Conservation (phyloP, 2,329 filamentous ascomycete species). For the Cytospora piceae region DNA sequence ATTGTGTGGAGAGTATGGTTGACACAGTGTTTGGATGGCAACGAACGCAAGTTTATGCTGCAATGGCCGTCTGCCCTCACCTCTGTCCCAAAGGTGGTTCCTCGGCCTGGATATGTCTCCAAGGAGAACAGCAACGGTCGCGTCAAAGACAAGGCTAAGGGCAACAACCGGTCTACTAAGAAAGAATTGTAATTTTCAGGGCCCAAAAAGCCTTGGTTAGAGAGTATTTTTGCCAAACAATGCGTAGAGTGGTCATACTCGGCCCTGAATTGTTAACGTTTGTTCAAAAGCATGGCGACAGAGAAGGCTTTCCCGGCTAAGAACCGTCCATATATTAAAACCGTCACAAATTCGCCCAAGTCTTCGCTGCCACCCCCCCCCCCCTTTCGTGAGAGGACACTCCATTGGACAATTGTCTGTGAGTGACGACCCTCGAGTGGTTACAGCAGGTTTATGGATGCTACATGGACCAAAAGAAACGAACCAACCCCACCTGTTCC, state of each 20-base stretch:
- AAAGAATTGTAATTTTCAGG: constrained; percentile 17
- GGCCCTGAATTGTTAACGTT: background rate
- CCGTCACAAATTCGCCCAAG: background rate
- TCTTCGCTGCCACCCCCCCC: background rate
- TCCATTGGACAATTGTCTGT: background rate
- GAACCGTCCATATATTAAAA: background rate
- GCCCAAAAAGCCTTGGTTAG: background rate
- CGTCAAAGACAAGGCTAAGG: constrained; percentile 6
- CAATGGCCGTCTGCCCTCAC: constrained; percentile 68
- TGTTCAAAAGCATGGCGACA: background rate
- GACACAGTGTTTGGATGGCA: constrained; percentile 73
- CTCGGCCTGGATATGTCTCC: constrained; percentile 23
- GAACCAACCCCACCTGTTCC: constrained; percentile 15
- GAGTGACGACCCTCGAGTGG: background rate
- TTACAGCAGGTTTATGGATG: background rate
- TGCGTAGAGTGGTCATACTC: background rate
- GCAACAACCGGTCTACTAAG: constrained; percentile 20
- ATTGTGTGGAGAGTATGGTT: constrained; percentile 85
- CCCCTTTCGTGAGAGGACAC: background rate
- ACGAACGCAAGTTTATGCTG: constrained; percentile 72
- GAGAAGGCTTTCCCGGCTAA: background rate
- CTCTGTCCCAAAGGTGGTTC: constrained; percentile 53
- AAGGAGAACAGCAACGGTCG: constrained; percentile 2
- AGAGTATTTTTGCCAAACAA: background rate
- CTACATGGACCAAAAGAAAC: background rate